Evolutionary conservation across 2,329 filamentous ascomycete species (phyloP), one percentile per base, ranked within the genome.

Genomic region (Parascedosporium putredinis): DNA sequence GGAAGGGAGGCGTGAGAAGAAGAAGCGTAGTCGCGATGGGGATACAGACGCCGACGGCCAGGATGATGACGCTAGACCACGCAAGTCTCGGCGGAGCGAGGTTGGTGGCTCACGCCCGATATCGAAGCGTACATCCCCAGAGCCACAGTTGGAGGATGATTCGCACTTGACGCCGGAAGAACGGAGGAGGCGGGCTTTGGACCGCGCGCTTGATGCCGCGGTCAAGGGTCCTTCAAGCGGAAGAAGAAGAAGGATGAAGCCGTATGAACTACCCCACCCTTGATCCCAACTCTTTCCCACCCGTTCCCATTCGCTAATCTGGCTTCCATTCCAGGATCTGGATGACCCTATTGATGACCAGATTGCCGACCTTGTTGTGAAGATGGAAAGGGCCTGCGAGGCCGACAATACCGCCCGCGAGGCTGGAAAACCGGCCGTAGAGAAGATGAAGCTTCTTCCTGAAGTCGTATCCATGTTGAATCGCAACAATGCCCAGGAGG

Each of bases 371-470:
- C 84, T 98, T 64, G 93, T 93, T 61, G 76, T 86, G 49, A 81
- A 83, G 51, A 98, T 98, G 90, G 89, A 93, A 57, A 77, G 82
- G 56, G 93, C 93, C 14, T 95, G 91, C 53, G 80, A 90, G 65
- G 79, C 82, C 33, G 93, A 98, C 66, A 90, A 91, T 58, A 72
- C 82, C 50, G 88, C 88, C 34, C 89, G 93, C 58, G 78, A 85
- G 56, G 76, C 82, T 47, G 83, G 85, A 56, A 76, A 88, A 60
- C 88, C 91, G 1, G 93, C 93, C 25, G 80, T 89, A 52, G 84
- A 95, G 70, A 98, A 98, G 71, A 79, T 98, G 43, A 89, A 90
- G 69, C 84, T 98, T 57, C 80, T 98, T 14, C 90, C 91, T 1
- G 85, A 95, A 63, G 93, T 98, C 12, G 83, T 90, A 44, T 81